Evolutionary conservation across 208 protist genomes (phyloP).

Genomic region (Leishmania guyanensis): DNA sequence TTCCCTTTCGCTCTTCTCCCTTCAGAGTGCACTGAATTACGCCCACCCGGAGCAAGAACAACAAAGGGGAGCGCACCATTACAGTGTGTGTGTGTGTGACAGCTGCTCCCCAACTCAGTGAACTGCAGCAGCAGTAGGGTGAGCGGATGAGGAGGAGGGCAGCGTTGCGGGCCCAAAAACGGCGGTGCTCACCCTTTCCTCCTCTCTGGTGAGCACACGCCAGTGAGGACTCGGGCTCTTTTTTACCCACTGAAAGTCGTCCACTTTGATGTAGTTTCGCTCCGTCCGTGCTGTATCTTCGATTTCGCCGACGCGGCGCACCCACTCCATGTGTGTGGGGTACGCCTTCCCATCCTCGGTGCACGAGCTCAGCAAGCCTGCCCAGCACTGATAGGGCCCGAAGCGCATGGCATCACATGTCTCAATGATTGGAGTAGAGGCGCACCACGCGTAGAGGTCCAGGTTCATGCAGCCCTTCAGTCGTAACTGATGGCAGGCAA

Average conservation of each 20-base stretch:
- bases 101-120: background rate
- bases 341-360: slow-evolving; percentile 25
- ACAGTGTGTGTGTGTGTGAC: background rate
- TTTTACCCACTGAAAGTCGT: slow-evolving; percentile 90
- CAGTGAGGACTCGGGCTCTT: slow-evolving; percentile 84
- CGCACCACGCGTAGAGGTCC: slow-evolving; percentile 82
- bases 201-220: slow-evolving; percentile 48
- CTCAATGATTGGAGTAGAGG: slow-evolving; percentile 87
- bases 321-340: slow-evolving; percentile 63
- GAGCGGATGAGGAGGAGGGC: background rate
- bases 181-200: slow-evolving; percentile 25
- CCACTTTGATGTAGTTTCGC: slow-evolving; percentile 56
- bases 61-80: background rate
- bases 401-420: slow-evolving; percentile 67
- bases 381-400: slow-evolving; percentile 81
- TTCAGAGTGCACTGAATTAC: background rate
- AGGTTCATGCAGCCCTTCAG: slow-evolving; percentile 72
- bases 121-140: background rate
- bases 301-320: slow-evolving; percentile 61
- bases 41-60: background rate
- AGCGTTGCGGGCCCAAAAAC: slow-evolving; percentile 28
- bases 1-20: background rate
- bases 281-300: slow-evolving; percentile 31
- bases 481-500: slow-evolving; percentile 85
- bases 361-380: slow-evolving; percentile 51